Conservation (phyloP, 345 rosid species). For the Corymbia maculata region DNA sequence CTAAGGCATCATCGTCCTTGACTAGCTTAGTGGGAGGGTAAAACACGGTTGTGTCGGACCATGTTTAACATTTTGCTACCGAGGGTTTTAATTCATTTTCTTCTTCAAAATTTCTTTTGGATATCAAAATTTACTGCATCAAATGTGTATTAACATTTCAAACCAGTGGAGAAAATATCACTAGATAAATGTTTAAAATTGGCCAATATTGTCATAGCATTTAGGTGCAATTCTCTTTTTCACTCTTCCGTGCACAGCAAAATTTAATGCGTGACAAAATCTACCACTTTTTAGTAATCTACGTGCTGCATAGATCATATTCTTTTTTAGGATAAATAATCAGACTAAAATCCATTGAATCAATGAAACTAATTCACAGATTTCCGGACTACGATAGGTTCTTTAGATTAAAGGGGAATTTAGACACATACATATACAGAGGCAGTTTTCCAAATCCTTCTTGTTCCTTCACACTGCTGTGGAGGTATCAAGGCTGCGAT, state of each 20-base stretch:
- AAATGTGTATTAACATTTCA: no score
- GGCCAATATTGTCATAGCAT: background rate
- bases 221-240: background rate
- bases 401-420: background rate
- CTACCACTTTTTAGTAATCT: background rate
- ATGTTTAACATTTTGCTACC: background rate
- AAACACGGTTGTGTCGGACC: background rate
- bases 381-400: background rate
- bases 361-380: background rate
- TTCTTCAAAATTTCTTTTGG: background rate
- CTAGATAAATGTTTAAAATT: no score
- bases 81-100: no score
- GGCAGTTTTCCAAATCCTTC: no score
- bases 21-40: background rate
- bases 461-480: no score
- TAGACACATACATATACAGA: no score
- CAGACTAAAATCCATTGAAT: background rate
- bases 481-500: background rate
- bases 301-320: background rate
- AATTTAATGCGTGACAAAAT: background rate
- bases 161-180: no score
- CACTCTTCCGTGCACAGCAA: background rate
- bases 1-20: background rate
- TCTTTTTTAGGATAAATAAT: background rate
- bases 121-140: background rate